These are phyloP conservation scores for Hirschfeldia incana DNA, from an alignment of 345 rosid genomes.

Conservation along the genomic window DNA sequence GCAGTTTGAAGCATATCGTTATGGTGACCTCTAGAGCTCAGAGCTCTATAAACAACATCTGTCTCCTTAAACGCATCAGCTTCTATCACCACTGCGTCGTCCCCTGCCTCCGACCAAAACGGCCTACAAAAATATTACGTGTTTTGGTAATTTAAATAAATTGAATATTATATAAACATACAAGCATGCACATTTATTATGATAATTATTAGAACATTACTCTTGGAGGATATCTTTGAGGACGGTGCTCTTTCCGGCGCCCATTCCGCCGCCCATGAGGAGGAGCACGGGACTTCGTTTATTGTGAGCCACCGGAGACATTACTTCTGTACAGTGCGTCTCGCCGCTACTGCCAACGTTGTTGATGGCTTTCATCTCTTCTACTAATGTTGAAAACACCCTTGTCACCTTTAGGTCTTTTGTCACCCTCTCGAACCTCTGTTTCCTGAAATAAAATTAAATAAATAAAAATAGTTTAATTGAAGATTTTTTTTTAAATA, in stretches of 20 bases:
- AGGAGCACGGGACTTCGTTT: slow-evolving; percentile 87
- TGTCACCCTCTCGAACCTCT: slow-evolving; percentile 72
- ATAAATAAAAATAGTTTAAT: background rate
- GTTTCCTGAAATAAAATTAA: slow-evolving; percentile 47
- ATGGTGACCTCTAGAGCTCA: slow-evolving; percentile 72
- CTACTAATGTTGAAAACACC: slow-evolving; percentile 70
- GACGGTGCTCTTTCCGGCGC: slow-evolving; percentile 95
- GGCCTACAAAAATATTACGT: slow-evolving; percentile 44
- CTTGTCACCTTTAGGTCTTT: slow-evolving; percentile 68
- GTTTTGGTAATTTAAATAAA: too few relatives aligned
- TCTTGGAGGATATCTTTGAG: slow-evolving; percentile 81
- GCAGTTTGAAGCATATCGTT: slow-evolving; percentile 84
- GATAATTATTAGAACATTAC: slow-evolving; percentile 40
- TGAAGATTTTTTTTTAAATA: background rate
- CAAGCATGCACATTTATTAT: background rate
- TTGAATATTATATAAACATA: too few relatives aligned
- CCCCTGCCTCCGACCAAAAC: slow-evolving; percentile 78
- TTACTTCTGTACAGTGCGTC: slow-evolving; percentile 59
- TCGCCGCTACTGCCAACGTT: slow-evolving; percentile 25
- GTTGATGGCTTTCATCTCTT: slow-evolving; percentile 74
- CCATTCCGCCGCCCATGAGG: slow-evolving; percentile 99
- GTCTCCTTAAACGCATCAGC: slow-evolving; percentile 97
- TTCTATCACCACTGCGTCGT: slow-evolving; percentile 80
- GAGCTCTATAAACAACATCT: slow-evolving; percentile 83
- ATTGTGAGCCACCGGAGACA: slow-evolving; percentile 76